A percentile compares a stretch with the other conserved stretches of the same genome.
Evolutionary conservation across 805 yeast genomes (phyloP).

Genomic region (Myxozyma neglecta): DNA sequence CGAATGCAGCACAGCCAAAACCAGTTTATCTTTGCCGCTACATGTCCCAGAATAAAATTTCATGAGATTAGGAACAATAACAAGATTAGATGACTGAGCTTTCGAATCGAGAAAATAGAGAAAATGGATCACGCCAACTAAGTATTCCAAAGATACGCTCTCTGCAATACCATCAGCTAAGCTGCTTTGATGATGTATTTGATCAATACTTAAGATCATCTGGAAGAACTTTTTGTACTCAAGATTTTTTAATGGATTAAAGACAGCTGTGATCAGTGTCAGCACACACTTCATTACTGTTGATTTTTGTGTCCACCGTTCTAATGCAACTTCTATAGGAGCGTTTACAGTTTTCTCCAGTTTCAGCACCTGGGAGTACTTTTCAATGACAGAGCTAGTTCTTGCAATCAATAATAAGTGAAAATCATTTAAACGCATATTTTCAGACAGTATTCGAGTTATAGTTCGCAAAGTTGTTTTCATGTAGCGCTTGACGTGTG

Average conservation of each 20-base stretch:
- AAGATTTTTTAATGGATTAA: constrained; percentile 36
- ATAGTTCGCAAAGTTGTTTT: neutral
- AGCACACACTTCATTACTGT: constrained; percentile 50
- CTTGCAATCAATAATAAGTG: neutral
- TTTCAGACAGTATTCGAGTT: constrained; percentile 18
- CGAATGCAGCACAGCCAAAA: constrained; percentile 55
- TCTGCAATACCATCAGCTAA: neutral
- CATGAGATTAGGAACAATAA: constrained; percentile 52
- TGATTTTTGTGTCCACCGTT: constrained; percentile 49
- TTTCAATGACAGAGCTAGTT: neutral
- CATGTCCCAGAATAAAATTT: constrained; percentile 63
- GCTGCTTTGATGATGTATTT: constrained; percentile 32
- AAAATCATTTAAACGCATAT: neutral
- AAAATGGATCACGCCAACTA: constrained; percentile 50
- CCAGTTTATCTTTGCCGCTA: constrained; percentile 58
- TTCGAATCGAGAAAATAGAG: constrained; percentile 52
- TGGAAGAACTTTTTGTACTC: constrained; percentile 58
- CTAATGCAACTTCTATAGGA: constrained; percentile 37
- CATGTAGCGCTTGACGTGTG: neutral
- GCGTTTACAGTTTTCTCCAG: constrained; percentile 34
- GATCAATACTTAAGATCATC: constrained; percentile 57
- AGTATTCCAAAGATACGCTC: constrained; percentile 27
- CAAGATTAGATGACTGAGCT: constrained; percentile 47
- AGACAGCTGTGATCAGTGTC: neutral
- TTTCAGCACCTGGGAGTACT: neutral